Evolutionary conservation across 768 basidiomycete genomes (phyloP), one percentile per base, ranked within the genome.

Genomic region (Podaxis mareebaensis): DNA sequence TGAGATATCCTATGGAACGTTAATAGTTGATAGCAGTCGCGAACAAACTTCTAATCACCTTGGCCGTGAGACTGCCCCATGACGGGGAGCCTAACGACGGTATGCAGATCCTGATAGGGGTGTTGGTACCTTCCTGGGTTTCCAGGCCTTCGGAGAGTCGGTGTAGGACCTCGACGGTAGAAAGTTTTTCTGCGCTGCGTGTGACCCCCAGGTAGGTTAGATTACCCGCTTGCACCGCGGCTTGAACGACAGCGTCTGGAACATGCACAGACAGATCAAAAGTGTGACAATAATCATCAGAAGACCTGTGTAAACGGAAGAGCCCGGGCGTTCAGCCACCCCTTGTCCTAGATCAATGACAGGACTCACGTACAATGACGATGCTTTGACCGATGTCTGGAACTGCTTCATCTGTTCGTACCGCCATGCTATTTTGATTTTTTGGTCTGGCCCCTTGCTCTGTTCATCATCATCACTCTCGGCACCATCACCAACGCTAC

Each of bases 391-490:
- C 2, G 93, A 94, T 3, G 95, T 97, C 77, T 93, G 86, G 73
- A 97, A 96, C 75, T 82, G 88, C 77, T 90, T 92, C 92, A 98
- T 92, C 62, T 88, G 83, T 70, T 94, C 93, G 75, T 99, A 99
- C 71, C 97, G 84, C 93, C 97, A 99, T 33, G 97, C 97, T 69
- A 99, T 99, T 78, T 92, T 96, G 67, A 96, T 91, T 68, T 87
- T 88, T 28, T 85, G 80, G 46, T 77, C 82, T 28, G 75, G 75
- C 12, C 76, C 75, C 17, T 73, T 72, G 39, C 79, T 77, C 46
- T 82, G 81, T 30, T 77, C 75, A 20, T 76, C 78, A 2, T 73
- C 76, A 53, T 75, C 66, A 26, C 71, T 70, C 30, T 68, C 72
- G n/a, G 58, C 58, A 6, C 67, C 67, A 26, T 68, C 67, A 61